These are phyloP conservation scores for Ustilago loliicola DNA, from an alignment of 1,284 basidiomycete genomes.

Conservation along the genomic window DNA sequence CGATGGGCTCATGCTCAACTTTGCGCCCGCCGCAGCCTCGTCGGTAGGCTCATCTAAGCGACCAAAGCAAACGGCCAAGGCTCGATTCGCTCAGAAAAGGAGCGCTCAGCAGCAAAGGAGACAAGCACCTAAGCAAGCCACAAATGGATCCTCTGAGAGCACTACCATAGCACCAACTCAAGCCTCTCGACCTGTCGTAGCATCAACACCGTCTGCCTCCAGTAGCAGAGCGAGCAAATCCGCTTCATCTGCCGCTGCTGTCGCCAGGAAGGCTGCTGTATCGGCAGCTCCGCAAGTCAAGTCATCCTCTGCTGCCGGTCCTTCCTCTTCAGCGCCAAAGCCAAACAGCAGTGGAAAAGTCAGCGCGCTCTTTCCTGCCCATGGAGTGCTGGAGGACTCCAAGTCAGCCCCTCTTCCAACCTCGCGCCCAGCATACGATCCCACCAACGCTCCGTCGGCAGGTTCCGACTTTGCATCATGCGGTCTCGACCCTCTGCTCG, in stretches of 20 bases:
- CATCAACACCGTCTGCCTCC: slow-evolving; percentile 4
- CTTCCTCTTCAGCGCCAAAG: slow-evolving; percentile 22
- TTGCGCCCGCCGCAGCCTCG: slow-evolving; percentile 52
- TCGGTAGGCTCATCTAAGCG: slow-evolving; percentile 26
- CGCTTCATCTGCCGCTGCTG: not conserved
- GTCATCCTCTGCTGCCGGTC: slow-evolving; percentile 15
- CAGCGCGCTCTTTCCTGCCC: slow-evolving; percentile 32
- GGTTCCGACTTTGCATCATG: slow-evolving; percentile 73
- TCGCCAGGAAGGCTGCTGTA: slow-evolving; percentile 12
- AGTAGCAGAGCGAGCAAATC: slow-evolving; percentile 8
- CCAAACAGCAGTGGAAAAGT: slow-evolving; percentile 24
- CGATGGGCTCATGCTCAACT: slow-evolving; percentile 67
- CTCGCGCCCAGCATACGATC: slow-evolving; percentile 40
- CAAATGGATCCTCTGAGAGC: not conserved
- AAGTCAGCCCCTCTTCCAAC: slow-evolving; percentile 7
- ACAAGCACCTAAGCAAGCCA: slow-evolving; percentile 17
- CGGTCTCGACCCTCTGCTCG: slow-evolving; percentile 84
- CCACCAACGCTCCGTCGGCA: slow-evolving; percentile 64
- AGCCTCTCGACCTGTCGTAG: not conserved
- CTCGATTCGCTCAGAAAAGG: slow-evolving; percentile 41
- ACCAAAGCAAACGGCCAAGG: slow-evolving; percentile 48
- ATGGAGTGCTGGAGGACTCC: slow-evolving; percentile 43
- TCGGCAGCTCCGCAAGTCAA: slow-evolving; percentile 5
- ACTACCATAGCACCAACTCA: slow-evolving; percentile 1
- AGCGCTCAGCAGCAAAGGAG: slow-evolving; percentile 33